A percentile compares a stretch with the other conserved stretches of the same genome.
Evolutionary conservation across 176 grass and related monocot species (phyloP).

Genomic region (Elymus sibiricus): DNA sequence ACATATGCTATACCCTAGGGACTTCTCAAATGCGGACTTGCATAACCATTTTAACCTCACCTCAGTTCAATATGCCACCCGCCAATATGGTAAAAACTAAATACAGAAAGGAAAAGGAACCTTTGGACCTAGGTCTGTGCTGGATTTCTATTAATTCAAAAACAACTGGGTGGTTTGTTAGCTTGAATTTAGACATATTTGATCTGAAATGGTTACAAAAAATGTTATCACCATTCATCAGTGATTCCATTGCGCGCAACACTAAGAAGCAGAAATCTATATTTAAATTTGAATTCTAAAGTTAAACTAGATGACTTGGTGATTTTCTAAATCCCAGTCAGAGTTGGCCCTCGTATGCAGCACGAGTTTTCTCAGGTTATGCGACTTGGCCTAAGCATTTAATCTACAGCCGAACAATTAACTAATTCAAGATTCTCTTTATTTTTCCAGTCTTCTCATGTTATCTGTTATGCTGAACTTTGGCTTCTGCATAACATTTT

Average conservation of each 20-base stretch:
- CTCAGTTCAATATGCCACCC: background rate
- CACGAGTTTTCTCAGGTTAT: background rate
- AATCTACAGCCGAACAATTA: background rate
- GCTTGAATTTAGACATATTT: background rate
- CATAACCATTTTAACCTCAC: slow-evolving; percentile 5
- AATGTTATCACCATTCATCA: background rate
- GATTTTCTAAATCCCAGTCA: background rate
- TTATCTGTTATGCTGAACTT: background rate
- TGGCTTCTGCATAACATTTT: background rate
- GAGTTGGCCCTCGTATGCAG: slow-evolving; percentile 2
- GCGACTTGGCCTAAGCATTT: background rate
- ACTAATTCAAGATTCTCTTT: background rate
- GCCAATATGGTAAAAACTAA: background rate
- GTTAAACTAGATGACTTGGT: background rate
- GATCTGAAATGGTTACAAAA: background rate
- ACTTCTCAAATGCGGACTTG: background rate
- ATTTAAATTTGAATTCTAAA: background rate
- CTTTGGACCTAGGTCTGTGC: background rate
- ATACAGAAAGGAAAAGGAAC: background rate
- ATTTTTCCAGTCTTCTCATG: background rate
- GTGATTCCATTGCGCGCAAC: background rate
- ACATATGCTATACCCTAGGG: background rate
- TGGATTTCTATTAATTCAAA: background rate
- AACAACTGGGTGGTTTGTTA: background rate
- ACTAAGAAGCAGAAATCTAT: background rate